These are phyloP conservation scores for Xylaria sp. DNA, from an alignment of 2,329 filamentous ascomycete genomes.

Conservation along the genomic window DNA sequence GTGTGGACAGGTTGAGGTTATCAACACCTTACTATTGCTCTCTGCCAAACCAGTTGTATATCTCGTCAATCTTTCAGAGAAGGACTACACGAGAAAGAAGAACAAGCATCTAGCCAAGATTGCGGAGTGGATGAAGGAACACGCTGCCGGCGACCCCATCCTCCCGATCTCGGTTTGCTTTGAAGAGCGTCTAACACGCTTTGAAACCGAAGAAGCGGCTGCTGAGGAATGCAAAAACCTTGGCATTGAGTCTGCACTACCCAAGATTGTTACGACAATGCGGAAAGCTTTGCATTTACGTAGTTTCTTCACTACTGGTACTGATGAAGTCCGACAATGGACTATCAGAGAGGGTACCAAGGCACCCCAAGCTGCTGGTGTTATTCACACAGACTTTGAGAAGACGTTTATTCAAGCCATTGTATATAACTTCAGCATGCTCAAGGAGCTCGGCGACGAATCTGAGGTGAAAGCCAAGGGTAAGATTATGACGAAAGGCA, in stretches of 20 bases:
- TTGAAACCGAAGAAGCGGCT: conserved; percentile 77
- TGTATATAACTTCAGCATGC: conserved; percentile 83
- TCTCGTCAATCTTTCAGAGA: conserved; percentile 95
- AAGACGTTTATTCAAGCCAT: conserved; percentile 99
- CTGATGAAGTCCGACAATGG: conserved; percentile 98
- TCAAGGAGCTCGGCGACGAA: conserved; percentile 91
- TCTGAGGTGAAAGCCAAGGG: conserved; percentile 87
- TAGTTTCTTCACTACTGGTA: conserved; percentile 96
- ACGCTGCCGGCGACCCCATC: conserved; percentile 86
- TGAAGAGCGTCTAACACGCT: conserved; percentile 86
- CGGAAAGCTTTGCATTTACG: conserved; percentile 86
- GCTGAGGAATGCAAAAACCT: conserved; percentile 88
- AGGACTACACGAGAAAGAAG: conserved; percentile 97
- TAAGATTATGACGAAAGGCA: conserved; percentile 98
- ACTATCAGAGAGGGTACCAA: conserved; percentile 95
- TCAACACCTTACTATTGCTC: conserved; percentile 94
- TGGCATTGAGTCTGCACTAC: conserved; percentile 84
- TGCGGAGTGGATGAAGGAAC: conserved; percentile 92
- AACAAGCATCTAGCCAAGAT: conserved; percentile 98
- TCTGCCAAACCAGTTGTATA: conserved; percentile 97
- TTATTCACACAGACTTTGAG: conserved; percentile 98
- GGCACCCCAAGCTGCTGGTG: conserved; percentile 95
- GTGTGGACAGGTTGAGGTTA: conserved; percentile 80
- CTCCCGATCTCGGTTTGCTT: conserved; percentile 92
- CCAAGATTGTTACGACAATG: conserved; percentile 93